Percentiles rank a stretch among this genome's conserved stretches.
Conservation (phyloP, 1,284 basidiomycete species). For the Marasmius sp. region DNA sequence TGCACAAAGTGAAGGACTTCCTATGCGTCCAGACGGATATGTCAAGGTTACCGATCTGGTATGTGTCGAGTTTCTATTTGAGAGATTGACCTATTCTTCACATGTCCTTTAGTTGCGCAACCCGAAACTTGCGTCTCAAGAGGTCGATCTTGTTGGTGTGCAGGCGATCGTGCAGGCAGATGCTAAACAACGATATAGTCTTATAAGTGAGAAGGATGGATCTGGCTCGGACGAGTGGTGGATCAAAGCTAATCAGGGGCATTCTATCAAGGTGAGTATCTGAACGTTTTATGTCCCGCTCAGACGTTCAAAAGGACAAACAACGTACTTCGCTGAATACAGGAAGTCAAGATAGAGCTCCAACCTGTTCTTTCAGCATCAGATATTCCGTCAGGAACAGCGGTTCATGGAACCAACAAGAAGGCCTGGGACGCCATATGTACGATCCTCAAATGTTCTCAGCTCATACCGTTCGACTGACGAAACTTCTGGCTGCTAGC, state of each 20-base stretch:
- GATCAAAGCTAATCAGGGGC: conserved; percentile 95
- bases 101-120: conserved; percentile 32
- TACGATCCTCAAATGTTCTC: conserved; percentile 28
- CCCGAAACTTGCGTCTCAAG: conserved; percentile 33
- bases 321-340: not conserved
- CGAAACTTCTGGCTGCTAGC: conserved; percentile 34
- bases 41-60: conserved; percentile 76
- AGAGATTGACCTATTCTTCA: not conserved
- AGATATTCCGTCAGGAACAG: conserved; percentile 64
- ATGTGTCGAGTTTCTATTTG: conserved; percentile 28
- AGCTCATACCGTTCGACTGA: not conserved
- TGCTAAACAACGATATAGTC: conserved; percentile 75
- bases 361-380: conserved; percentile 56
- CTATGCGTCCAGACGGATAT: conserved; percentile 80
- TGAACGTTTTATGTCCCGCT: not conserved
- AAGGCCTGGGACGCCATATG: conserved; percentile 75
- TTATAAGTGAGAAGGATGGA: conserved; percentile 58
- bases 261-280: conserved; percentile 71
- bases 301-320: not conserved
- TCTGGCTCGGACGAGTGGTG: conserved; percentile 56
- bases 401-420: conserved; percentile 76
- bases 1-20: conserved; percentile 71
- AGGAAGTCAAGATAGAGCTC: conserved; percentile 71
- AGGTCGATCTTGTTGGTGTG: conserved; percentile 55
- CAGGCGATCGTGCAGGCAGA: conserved; percentile 76